Evolutionary conservation across 176 grass and related monocot species (phyloP), one percentile per base, ranked within the genome.

Genomic region (Juncus effusus): DNA sequence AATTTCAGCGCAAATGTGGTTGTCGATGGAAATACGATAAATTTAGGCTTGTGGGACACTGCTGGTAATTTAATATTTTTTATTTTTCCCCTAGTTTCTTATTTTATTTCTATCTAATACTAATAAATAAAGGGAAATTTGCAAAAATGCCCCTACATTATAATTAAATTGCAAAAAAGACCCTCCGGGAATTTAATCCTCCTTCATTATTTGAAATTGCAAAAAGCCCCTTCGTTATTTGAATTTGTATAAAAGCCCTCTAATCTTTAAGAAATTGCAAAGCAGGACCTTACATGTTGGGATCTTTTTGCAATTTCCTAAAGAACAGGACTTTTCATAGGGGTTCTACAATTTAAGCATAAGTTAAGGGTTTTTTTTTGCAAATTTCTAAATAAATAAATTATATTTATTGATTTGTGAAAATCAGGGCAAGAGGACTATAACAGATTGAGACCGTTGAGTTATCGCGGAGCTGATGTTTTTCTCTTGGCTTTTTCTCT

Each of bases 401-500:
- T 45, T 2, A 59, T 53, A 72, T 72, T 11, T 10, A 40, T 44
- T 72, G 19, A 19, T 72, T 2, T 64, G 19, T 1, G 1, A 28
- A 28, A 49, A 78, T 73, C 82, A 90, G 87, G 87, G 10, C 86
- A 90, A 74, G 86, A 90, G 69, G 86, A 90, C 77, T 90, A 90
- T 53, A 90, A 90, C 61, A 69, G 86, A 12, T 60, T 90, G 47
- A 83, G 86, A 11, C 86, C 86, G 1, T 78, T 90, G 42, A 90
- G 86, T 71, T 90, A 90, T 79, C 86, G 86, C 8, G 86, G 86
- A 10, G 86, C 86, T 72, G 86, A 90, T 63, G 86, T 90, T 58
- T 90, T 90, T 78, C 75, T 90, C 36, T 71, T 90, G 36, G 86
- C 86, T 4, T 90, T 90, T 65, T 90, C 87, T 47, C 87, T 90